These are phyloP conservation scores for Claviceps quebecensis DNA, from an alignment of 2,329 filamentous ascomycete genomes.

Conservation along the genomic window DNA sequence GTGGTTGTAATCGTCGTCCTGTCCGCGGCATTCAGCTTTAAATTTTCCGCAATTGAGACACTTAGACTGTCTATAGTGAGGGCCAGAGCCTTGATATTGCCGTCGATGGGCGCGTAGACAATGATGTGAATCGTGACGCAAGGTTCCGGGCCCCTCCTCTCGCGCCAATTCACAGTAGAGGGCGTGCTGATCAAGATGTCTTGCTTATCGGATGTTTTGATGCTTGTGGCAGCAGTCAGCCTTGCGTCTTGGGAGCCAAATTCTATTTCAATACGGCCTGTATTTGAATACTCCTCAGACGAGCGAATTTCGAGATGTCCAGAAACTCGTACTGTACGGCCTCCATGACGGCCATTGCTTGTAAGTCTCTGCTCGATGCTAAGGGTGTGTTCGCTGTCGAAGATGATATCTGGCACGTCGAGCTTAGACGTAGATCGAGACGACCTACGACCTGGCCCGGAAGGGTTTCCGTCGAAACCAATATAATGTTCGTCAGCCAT, in stretches of 20 bases:
- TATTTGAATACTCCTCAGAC: constrained; percentile 16
- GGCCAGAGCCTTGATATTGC: constrained; percentile 22
- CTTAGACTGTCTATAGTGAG: constrained; percentile 25
- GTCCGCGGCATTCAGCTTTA: constrained; percentile 21
- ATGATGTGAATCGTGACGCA: constrained; percentile 23
- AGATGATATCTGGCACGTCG: constrained; percentile 15
- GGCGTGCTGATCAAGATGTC: constrained; percentile 27
- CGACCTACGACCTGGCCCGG: no score
- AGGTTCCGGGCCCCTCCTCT: constrained; percentile 6
- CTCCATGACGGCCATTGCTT: constrained; percentile 9
- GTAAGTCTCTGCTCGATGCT: constrained; percentile 25
- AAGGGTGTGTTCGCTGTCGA: constrained; percentile 21
- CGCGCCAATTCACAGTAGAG: constrained; percentile 18
- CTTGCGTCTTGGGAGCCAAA: constrained; percentile 29
- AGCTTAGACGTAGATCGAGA: constrained; percentile 1
- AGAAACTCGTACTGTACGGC: constrained; percentile 22
- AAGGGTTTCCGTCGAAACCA: constrained; percentile 3
- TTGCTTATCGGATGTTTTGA: constrained; percentile 17
- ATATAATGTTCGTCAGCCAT: constrained; percentile 11
- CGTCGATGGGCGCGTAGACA: constrained; percentile 29
- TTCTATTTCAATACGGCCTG: constrained; percentile 29
- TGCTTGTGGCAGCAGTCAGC: constrained; percentile 20
- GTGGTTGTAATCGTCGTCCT: constrained; percentile 21
- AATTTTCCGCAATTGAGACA: constrained; percentile 25
- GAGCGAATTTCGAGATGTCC: constrained; percentile 33